A percentile compares a stretch with the other conserved stretches of the same genome.
Conservation (phyloP, 495 filamentous ascomycete species). For the Penicillium subrubescens region DNA sequence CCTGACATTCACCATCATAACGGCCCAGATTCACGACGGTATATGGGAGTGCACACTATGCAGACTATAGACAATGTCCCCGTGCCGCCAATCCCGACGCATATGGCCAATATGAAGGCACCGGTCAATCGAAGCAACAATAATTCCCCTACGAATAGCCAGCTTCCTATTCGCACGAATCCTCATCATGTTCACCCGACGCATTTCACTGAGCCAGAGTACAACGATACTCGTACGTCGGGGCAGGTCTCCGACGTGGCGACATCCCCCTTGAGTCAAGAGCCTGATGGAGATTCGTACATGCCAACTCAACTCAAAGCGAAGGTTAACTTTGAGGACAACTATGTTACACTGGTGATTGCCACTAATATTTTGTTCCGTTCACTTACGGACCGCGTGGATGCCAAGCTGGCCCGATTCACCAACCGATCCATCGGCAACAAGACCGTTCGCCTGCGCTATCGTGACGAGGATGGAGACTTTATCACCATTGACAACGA, state of each 20-base stretch:
- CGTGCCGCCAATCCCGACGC: slow-evolving; percentile 61
- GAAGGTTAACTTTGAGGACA: slow-evolving; percentile 82
- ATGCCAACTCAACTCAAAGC: slow-evolving; percentile 81
- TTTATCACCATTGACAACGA: slow-evolving; percentile 91
- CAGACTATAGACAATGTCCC: slow-evolving; percentile 70
- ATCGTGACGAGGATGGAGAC: slow-evolving; percentile 90
- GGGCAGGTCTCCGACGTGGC: slow-evolving; percentile 39
- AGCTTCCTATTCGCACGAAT: slow-evolving; percentile 50
- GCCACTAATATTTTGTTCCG: slow-evolving; percentile 91
- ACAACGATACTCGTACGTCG: slow-evolving; percentile 33
- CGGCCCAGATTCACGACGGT: slow-evolving; percentile 43
- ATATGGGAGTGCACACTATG: slow-evolving; percentile 59
- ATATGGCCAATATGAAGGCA: slow-evolving; percentile 59
- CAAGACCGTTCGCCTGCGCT: slow-evolving; percentile 79
- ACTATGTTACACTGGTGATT: slow-evolving; percentile 89
- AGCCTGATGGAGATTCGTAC: slow-evolving; percentile 38
- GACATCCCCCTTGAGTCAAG: slow-evolving; percentile 39
- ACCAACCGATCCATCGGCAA: slow-evolving; percentile 77
- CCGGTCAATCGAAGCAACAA: slow-evolving; percentile 69
- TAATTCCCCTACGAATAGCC: slow-evolving; percentile 59
- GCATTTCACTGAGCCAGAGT: slow-evolving; percentile 46
- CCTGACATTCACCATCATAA: slow-evolving; percentile 65
- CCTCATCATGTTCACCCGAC: slow-evolving; percentile 32
- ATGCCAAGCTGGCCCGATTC: slow-evolving; percentile 84
- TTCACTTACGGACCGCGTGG: slow-evolving; percentile 92